Percentiles rank a stretch among this genome's conserved stretches.
phyloP scores from a whole-genome alignment of 345 rosid species.

The Clarkia xantiana region DNA sequence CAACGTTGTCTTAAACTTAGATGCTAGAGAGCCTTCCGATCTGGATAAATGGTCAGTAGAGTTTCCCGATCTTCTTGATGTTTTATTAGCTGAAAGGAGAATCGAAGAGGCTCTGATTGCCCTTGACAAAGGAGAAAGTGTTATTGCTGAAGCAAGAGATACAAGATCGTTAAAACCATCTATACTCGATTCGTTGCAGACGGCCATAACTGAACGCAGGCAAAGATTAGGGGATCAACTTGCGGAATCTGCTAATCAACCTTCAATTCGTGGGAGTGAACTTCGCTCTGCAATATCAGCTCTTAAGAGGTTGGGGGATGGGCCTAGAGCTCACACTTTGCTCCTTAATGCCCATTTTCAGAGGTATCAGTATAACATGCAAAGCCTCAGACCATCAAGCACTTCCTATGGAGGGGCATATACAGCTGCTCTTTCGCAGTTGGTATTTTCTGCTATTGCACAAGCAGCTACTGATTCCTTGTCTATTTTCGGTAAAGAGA shows the following conservation, averaged over 20 bases:
- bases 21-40: constrained; percentile 59
- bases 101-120: constrained; percentile 85
- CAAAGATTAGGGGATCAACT: constrained; percentile 94
- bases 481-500: constrained; percentile 73
- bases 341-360: constrained; percentile 83
- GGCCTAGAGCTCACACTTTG: constrained; percentile 86
- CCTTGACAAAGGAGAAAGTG: constrained; percentile 70
- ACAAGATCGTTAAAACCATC: constrained; percentile 32
- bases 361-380: constrained; percentile 84
- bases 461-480: constrained; percentile 90
- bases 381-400: constrained; percentile 88
- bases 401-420: constrained; percentile 98
- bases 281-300: constrained; percentile 90
- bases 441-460: constrained; percentile 89
- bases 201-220: constrained; percentile 48
- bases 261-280: constrained; percentile 83
- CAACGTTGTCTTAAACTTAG: constrained; percentile 23
- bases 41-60: constrained; percentile 76
- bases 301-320: constrained; percentile 95
- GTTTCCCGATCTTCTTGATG: constrained; percentile 85
- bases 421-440: constrained; percentile 96
- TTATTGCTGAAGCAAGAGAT: constrained; percentile 53
- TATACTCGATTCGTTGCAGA: constrained; percentile 39
- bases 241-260: constrained; percentile 90
- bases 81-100: constrained; percentile 89